Base-by-base conservation (phyloP, 352 stramenopile genomes). In the Pythium biforme region DNA sequence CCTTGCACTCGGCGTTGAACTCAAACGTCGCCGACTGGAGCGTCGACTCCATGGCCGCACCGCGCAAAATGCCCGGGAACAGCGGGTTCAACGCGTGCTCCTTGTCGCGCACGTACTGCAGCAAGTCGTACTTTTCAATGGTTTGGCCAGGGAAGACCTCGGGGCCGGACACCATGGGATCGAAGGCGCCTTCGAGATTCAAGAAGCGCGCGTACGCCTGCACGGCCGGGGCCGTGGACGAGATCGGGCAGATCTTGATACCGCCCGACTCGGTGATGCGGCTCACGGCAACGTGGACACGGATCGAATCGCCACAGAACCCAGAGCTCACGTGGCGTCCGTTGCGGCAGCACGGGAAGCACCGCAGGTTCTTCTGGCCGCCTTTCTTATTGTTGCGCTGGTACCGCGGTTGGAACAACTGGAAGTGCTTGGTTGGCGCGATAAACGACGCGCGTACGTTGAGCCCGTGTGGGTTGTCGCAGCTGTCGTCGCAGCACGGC, bases 341-440 rank as follows among this genome's bases (percentile, higher is more conserved):
- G 37, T 92, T 86, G 25, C 86, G 83, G 61, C 86, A 95, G 62
- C 72, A 92, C 15, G 88, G 88, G 52, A 96, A 96, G 58, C 88
- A 95, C 8, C 88, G 85, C 29, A 96, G 61, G 47, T 96, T 96
- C 65, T 95, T 96, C 57, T 95, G 87, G 2, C 86, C 86, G 39
- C 87, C 86, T 54, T 94, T 93, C 67, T 96, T 96, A 65, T 95
- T 96, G 75, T 96, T 96, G 17, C 86, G 83, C 59, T 95, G 88
- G 69, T 96, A 96, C 3, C 81, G 74, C 11, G 74, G 62, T 60
- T 87, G 75, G 55, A 96, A 95, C 34, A 93, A 76, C 64, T 88
- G 77, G 47, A 91, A 90, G 54, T 81, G 68, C 71, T 92, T 92
- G 12, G 83, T 84, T 1, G 84, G 82, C 22, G 77, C 78, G n/a